Evolutionary conservation across 306 rosid genomes (phyloP).

Genomic region (Rosa multiflora): DNA sequence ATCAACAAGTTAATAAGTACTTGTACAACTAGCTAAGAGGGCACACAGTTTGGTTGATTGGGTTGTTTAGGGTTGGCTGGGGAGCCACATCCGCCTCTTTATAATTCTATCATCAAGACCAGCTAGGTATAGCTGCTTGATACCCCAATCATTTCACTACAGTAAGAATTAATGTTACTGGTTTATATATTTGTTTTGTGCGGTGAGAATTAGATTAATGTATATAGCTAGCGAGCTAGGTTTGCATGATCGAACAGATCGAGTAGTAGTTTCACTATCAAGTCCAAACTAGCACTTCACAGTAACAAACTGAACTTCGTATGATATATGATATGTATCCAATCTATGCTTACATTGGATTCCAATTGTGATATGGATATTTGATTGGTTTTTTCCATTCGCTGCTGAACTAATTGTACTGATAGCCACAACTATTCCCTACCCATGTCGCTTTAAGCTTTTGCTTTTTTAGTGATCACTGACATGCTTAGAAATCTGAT

Average conservation of each 20-base stretch:
- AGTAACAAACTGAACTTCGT: constrained; percentile 5
- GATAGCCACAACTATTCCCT: background rate
- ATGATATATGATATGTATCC: background rate
- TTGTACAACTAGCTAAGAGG: background rate
- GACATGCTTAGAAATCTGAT: background rate
- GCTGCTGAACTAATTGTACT: background rate
- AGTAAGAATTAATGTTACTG: background rate
- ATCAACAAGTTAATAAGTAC: background rate
- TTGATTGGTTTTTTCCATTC: background rate
- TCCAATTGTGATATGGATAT: background rate
- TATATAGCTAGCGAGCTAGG: background rate
- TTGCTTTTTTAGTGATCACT: background rate
- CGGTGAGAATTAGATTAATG: background rate
- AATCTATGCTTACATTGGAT: background rate
- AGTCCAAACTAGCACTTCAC: constrained; percentile 1
- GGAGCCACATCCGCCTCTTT: background rate
- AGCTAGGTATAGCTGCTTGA: background rate
- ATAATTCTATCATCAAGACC: background rate
- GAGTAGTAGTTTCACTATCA: background rate
- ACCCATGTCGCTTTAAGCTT: background rate
- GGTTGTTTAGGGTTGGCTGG: background rate
- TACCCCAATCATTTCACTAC: background rate
- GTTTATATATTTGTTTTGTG: background rate
- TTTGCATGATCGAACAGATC: background rate
- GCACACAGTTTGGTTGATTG: background rate